Evolutionary conservation across 306 rosid species (phyloP).

Genomic region (Herpetospermum pedunculosum): DNA sequence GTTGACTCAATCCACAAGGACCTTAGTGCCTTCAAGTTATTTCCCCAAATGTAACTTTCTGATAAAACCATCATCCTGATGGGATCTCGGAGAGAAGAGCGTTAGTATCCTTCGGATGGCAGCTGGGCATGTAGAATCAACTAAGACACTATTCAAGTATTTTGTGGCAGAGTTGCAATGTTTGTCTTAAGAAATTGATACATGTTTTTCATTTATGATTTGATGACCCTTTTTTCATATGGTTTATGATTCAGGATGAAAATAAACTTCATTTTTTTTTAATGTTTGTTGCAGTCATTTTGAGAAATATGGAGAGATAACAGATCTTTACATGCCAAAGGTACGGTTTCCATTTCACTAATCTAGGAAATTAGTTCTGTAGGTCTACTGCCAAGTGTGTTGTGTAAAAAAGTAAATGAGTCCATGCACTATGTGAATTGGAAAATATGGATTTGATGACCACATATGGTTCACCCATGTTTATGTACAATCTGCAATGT

Average conservation of each 20-base stretch:
- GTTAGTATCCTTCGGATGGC: neutral
- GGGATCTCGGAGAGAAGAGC: neutral
- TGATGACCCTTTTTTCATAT: neutral
- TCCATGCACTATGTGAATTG: neutral
- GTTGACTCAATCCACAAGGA: neutral
- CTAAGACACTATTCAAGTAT: neutral
- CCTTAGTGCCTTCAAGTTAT: neutral
- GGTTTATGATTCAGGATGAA: conserved; percentile 2
- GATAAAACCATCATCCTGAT: neutral
- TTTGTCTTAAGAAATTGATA: neutral
- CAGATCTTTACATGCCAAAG: conserved; percentile 98
- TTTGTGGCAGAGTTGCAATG: neutral
- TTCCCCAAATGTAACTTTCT: neutral
- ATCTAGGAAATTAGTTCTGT: neutral
- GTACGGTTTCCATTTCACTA: conserved; percentile 25
- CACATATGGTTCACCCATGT: neutral
- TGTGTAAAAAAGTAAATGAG: neutral
- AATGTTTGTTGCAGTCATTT: conserved; percentile 57
- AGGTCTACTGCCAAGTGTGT: neutral
- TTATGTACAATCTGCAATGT: neutral
- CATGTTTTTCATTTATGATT: neutral
- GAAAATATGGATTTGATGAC: neutral
- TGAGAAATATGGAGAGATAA: conserved; percentile 96
- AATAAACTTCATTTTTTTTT: conserved; percentile 3
- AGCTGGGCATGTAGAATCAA: neutral